phyloP scores from a whole-genome alignment of 148 eudicot species.

The Diospyros lotus region DNA sequence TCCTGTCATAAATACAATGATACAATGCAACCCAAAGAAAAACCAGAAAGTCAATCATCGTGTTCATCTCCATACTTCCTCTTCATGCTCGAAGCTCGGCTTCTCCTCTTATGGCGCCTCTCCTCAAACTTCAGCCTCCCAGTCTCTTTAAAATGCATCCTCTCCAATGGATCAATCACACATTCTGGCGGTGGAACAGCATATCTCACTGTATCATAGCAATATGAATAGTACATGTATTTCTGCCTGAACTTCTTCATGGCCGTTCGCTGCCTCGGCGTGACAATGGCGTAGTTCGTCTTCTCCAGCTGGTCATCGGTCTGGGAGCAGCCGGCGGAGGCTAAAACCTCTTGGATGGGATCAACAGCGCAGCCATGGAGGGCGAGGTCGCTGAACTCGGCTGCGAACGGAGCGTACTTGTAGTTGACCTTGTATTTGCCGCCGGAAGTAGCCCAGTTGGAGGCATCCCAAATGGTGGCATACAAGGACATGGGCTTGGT shows the following conservation, averaged over 20 bases:
- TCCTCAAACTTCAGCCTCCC: conserved; percentile 15
- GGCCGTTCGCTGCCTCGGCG: conserved; percentile 36
- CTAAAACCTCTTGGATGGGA: conserved; percentile 25
- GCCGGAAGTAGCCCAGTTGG: conserved; percentile 91
- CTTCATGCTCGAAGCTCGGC: too few species aligned
- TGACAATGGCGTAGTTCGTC: conserved; percentile 41
- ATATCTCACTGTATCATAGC: conserved; percentile 70
- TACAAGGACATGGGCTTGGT: conserved; percentile 88
- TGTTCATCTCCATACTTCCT: too few species aligned
- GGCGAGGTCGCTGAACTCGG: conserved; percentile 67
- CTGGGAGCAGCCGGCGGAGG: too few species aligned
- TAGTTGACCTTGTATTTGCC: conserved; percentile 77
- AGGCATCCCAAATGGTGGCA: conserved; percentile 94
- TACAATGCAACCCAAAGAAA: too few species aligned
- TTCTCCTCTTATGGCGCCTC: too few species aligned
- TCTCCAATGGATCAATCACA: conserved; percentile 42
- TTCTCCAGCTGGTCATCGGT: conserved; percentile 25
- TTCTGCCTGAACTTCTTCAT: conserved; percentile 65
- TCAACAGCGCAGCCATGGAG: conserved; percentile 88
- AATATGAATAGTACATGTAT: conserved; percentile 78
- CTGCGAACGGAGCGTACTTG: conserved; percentile 80
- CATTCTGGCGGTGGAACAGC: conserved; percentile 62
- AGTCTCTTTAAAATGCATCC: conserved; percentile 42
- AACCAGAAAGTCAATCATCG: too few species aligned
- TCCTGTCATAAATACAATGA: too few species aligned